Conservation (phyloP, 768 basidiomycete genomes). For the Lentinula guzmanii region DNA sequence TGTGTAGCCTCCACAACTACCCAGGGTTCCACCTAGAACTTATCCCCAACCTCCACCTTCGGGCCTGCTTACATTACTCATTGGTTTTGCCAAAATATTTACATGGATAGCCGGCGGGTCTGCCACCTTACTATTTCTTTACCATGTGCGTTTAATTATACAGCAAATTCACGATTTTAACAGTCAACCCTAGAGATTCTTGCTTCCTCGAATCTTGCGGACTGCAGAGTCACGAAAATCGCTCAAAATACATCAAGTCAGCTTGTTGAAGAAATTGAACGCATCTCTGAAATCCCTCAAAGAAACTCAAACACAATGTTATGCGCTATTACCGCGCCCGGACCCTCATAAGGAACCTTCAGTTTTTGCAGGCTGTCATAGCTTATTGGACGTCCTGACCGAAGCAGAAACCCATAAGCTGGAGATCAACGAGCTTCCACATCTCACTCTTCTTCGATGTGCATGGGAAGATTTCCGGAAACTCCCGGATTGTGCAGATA, state of each 20-base stretch:
- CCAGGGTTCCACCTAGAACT: slow-evolving; percentile 42
- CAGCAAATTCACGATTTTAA: neutral
- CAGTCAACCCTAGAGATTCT: slow-evolving; percentile 43
- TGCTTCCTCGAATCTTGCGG: slow-evolving; percentile 59
- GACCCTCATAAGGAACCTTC: slow-evolving; percentile 42
- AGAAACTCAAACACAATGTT: slow-evolving; percentile 47
- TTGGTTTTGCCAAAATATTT: slow-evolving; percentile 34
- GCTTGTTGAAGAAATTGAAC: slow-evolving; percentile 48
- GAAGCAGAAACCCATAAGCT: slow-evolving; percentile 20
- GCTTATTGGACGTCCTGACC: slow-evolving; percentile 35
- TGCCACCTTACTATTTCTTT: slow-evolving; percentile 50
- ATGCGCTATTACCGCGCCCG: slow-evolving; percentile 51
- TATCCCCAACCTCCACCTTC: slow-evolving; percentile 48
- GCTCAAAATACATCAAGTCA: slow-evolving; percentile 53
- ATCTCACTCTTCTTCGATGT: slow-evolving; percentile 57
- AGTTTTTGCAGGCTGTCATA: slow-evolving; percentile 36
- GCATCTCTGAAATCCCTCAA: slow-evolving; percentile 51
- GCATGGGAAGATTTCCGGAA: slow-evolving; percentile 44
- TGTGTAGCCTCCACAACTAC: slow-evolving; percentile 17
- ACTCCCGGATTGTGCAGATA: slow-evolving; percentile 23
- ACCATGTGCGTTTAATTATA: slow-evolving; percentile 46
- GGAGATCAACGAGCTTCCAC: slow-evolving; percentile 31
- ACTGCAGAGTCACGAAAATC: slow-evolving; percentile 58
- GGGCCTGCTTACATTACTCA: slow-evolving; percentile 36
- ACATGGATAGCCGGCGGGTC: slow-evolving; percentile 65